Base-by-base conservation (phyloP, 2,329 filamentous ascomycete species). In the Keithomyces neogunnii region DNA sequence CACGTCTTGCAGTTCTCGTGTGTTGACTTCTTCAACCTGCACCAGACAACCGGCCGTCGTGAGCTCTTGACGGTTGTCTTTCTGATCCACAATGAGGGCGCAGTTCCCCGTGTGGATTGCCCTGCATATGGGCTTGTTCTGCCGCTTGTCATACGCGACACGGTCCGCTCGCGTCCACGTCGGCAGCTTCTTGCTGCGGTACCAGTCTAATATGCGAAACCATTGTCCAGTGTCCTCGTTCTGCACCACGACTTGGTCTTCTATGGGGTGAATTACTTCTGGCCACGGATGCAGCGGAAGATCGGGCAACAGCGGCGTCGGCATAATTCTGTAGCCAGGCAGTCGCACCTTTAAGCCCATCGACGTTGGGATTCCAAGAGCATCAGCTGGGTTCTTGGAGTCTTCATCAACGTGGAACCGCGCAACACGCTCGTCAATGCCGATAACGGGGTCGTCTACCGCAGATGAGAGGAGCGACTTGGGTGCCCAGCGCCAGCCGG, bases 401-500 rank as follows among this genome's bases (percentile, higher is more conserved):
- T 42, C 11, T 40, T 30, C 42, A 29, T 43, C 35, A 11, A 7
- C 26, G 26, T 46, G 7, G 36, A 59, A 56, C 4, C 59, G 51
- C 7, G 57, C 33, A 10, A 54, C 42, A 31, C 57, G 53, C 33
- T 59, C 55, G 47, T 59, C 53, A 2, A 55, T 28, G 0, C 52
- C 51, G 40, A 60, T 39, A 4, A 56, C 50, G 1, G 56, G 49
- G 8, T 60, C 58, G 3, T 55, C 43, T 2, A 52, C 50, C 4
- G 53, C 45, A n/a, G 57, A 56, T 4, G 52, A 51, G 1, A 60
- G 55, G 5, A 62, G 50, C 26, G 55, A 61, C 4, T 48, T 54
- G 1, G 61, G 60, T 3, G 61, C 63, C 62, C 64, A 65, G 42
- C 59, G 53, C 57, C 59, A 65, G 1, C 61, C 63, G 4, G 50